phyloP scores from a whole-genome alignment of 192 early-diverging fungal genomes.

The Backusella circina region DNA sequence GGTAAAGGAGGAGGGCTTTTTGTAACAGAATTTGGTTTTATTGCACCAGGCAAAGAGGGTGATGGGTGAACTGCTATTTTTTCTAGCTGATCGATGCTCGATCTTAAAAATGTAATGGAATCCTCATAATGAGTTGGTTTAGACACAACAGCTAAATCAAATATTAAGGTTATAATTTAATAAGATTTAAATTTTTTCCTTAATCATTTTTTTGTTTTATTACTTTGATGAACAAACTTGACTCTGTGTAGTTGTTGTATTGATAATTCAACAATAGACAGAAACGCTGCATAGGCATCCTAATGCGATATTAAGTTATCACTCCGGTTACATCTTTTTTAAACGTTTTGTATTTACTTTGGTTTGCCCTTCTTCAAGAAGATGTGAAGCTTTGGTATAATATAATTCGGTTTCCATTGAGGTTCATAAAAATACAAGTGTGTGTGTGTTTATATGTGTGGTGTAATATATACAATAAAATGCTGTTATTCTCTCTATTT shows the following conservation, averaged over 20 bases:
- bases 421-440: slow-evolving; percentile 4
- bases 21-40: background rate
- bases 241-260: slow-evolving; percentile 44
- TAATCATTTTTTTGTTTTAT: background rate
- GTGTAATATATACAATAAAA: background rate
- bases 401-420: background rate
- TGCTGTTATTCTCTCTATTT: background rate
- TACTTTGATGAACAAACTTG: slow-evolving; percentile 56
- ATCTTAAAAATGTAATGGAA: slow-evolving; percentile 3
- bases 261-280: slow-evolving; percentile 42
- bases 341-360: slow-evolving; percentile 32
- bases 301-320: background rate
- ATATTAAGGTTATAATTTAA: background rate
- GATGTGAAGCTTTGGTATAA: slow-evolving; percentile 30
- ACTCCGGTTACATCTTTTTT: background rate
- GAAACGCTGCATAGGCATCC: slow-evolving; percentile 53
- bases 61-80: slow-evolving; percentile 16
- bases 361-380: slow-evolving; percentile 38
- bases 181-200: slow-evolving; percentile 2
- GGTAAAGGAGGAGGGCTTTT: slow-evolving; percentile 14
- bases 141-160: slow-evolving; percentile 12
- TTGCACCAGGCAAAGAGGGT: background rate
- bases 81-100: slow-evolving; percentile 8
- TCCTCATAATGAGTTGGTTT: slow-evolving; percentile 3
- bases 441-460: background rate